A percentile compares a stretch with the other conserved stretches of the same genome.
phyloP scores from a whole-genome alignment of 2,329 filamentous ascomycete species.

The Beauveria sp. region DNA sequence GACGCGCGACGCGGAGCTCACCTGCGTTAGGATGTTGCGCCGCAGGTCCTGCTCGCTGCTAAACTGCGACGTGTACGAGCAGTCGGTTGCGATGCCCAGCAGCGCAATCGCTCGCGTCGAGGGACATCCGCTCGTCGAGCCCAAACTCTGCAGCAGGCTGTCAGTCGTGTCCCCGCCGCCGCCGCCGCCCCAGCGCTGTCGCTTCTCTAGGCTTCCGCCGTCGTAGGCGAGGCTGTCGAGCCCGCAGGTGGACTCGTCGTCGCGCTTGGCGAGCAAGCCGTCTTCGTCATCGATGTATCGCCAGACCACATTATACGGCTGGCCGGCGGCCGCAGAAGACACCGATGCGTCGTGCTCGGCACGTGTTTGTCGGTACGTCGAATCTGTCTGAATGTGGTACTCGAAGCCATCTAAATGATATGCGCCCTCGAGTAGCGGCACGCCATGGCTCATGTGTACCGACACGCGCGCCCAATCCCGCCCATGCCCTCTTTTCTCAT shows the following conservation, averaged over 20 bases:
- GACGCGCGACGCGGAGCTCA: constrained; percentile 75
- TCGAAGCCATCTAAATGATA: constrained; percentile 13
- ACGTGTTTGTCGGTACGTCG: constrained; percentile 3
- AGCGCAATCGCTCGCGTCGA: constrained; percentile 73
- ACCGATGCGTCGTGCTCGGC: not conserved
- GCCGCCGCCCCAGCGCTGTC: not conserved
- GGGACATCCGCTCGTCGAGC: constrained; percentile 69
- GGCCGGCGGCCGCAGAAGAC: not conserved
- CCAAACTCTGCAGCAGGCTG: constrained; percentile 41
- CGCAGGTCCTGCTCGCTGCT: constrained; percentile 51
- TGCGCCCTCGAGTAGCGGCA: constrained; percentile 12
- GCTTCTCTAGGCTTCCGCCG: not conserved
- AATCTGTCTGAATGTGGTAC: constrained; percentile 14
- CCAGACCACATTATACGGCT: constrained; percentile 12
- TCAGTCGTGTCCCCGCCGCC: constrained; percentile 2
- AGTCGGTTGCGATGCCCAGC: constrained; percentile 87
- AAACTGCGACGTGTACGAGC: constrained; percentile 68
- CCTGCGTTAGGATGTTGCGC: constrained; percentile 65
- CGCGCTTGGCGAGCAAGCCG: not conserved
- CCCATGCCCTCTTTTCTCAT: not conserved
- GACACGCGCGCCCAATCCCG: constrained; percentile 13
- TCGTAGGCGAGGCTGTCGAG: not conserved
- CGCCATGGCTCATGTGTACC: constrained; percentile 1
- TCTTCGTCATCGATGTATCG: not conserved
- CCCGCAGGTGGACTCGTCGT: not conserved